These are phyloP conservation scores for Penicillium sp. DNA, from an alignment of 2,329 filamentous ascomycete species.

Conservation along the genomic window DNA sequence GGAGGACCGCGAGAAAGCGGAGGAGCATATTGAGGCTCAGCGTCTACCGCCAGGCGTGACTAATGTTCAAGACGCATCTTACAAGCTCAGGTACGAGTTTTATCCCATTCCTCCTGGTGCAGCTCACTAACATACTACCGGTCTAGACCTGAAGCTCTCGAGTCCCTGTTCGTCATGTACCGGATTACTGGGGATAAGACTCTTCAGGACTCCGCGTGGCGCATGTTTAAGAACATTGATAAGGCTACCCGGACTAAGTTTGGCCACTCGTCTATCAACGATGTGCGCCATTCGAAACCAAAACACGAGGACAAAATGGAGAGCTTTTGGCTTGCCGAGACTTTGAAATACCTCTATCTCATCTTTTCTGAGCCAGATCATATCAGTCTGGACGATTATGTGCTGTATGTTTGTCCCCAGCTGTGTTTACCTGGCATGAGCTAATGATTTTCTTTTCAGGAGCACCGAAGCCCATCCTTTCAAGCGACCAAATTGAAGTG, in stretches of 20 bases:
- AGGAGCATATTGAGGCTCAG: conserved; percentile 21
- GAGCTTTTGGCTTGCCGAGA: conserved; percentile 49
- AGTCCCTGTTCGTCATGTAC: conserved; percentile 62
- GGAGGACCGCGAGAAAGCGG: conserved; percentile 20
- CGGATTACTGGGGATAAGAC: conserved; percentile 57
- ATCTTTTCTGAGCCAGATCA: conserved; percentile 44
- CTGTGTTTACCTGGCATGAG: neutral
- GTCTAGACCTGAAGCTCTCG: conserved; percentile 57
- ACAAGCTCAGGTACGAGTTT: conserved; percentile 32
- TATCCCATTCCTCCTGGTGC: neutral
- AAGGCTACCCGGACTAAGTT: conserved; percentile 45
- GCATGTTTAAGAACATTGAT: conserved; percentile 51
- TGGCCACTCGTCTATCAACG: conserved; percentile 45
- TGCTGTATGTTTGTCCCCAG: conserved; percentile 35
- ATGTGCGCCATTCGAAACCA: conserved; percentile 39
- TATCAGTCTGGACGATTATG: conserved; percentile 46
- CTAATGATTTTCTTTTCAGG: conserved; percentile 20
- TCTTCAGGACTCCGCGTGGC: conserved; percentile 49
- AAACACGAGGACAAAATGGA: conserved; percentile 43
- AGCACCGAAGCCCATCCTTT: conserved; percentile 47
- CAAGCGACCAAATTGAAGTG: conserved; percentile 22
- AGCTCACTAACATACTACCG: neutral
- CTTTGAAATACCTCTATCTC: conserved; percentile 49
- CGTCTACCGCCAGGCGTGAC: conserved; percentile 32
- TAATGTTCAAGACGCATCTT: conserved; percentile 28